Conservation (phyloP, 1,284 basidiomycete genomes). For the Apiotrichum brassicae region DNA sequence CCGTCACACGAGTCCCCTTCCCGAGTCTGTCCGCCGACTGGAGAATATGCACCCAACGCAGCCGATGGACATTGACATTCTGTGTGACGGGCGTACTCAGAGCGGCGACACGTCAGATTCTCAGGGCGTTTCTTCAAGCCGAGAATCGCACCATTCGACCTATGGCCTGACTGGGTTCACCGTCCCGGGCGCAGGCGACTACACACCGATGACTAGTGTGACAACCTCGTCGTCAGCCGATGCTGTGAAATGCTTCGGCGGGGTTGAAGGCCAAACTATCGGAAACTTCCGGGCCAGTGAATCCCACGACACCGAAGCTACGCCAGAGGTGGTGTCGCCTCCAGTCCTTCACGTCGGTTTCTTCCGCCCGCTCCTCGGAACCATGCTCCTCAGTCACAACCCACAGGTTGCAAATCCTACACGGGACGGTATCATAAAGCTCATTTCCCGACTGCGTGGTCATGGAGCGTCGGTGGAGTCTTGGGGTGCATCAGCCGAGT, state of each 20-base stretch:
- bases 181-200: not conserved
- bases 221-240: not conserved
- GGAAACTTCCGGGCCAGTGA: too few relatives aligned
- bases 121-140: slow-evolving; percentile 1
- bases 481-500: slow-evolving; percentile 31
- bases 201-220: slow-evolving; percentile 10
- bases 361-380: slow-evolving; percentile 87
- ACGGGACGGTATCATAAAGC: slow-evolving; percentile 68
- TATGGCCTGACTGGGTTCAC: too few relatives aligned
- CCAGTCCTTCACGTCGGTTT: slow-evolving; percentile 68
- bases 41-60: slow-evolving; percentile 2
- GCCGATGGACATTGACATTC: not conserved
- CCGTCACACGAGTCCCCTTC: not conserved
- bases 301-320: too few relatives aligned
- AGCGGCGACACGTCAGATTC: too few relatives aligned
- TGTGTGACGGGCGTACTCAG: too few relatives aligned
- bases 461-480: slow-evolving; percentile 29
- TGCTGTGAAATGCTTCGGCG: too few relatives aligned
- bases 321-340: slow-evolving; percentile 22
- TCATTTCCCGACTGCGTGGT: slow-evolving; percentile 54
- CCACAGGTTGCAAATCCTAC: slow-evolving; percentile 65
- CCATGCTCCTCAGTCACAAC: slow-evolving; percentile 75
- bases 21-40: slow-evolving; percentile 3
- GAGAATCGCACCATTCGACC: slow-evolving; percentile 1
- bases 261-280: too few relatives aligned